Base-by-base conservation (phyloP, 225 moss, liverwort and hornwort genomes). In the Sphagnum tenellum region DNA sequence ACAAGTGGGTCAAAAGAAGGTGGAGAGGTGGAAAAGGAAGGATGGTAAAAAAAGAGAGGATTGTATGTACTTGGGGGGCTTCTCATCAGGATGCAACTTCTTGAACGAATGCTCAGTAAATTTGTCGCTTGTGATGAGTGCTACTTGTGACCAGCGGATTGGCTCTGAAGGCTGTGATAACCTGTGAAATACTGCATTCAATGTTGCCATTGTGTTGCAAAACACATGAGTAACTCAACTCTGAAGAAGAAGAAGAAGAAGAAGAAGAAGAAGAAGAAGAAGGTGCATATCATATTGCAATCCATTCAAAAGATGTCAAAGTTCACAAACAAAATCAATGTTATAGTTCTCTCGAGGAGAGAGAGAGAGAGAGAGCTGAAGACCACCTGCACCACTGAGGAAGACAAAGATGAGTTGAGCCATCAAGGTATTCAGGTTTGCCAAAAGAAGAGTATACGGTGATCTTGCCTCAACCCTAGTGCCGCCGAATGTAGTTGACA, bases 401-500 rank as follows among this genome's bases (percentile, higher is more conserved):
- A 91, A 89, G 55, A 84, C 86, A 13, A 86, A 84, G 8, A 82
- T 62, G 51, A 91, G 79, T 70, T 91, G 91, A 48, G 86, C 86
- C 54, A 72, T 83, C 67, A 91, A 69, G 55, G 89, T 88, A 59
- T 91, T 88, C 50, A 89, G 12, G 13, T 89, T 89, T 50, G 89
- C 89, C 4, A 91, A 69, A 49, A 84, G 71, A 10, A 89, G 78
- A 8, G 64, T 89, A 55, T 89, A 91, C 3, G 82, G 67, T 5
- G 89, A 91, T 0, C 77, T 71, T 12, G 91, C 88, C 52, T 88
- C 89, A 58, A 89, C 84, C 4, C 76, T 83, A 8, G 86, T 65
- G 3, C 89, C 86, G 0, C 86, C 79, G n/a, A 86, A 89, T 0
- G 75, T 77, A 56, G 91, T 91, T 48, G 81, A 75, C 57, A 91